A percentile compares a stretch with the other conserved stretches of the same genome.
phyloP scores from a whole-genome alignment of 164 flowering plant genomes.

The Magnolia kwangsiensis region DNA sequence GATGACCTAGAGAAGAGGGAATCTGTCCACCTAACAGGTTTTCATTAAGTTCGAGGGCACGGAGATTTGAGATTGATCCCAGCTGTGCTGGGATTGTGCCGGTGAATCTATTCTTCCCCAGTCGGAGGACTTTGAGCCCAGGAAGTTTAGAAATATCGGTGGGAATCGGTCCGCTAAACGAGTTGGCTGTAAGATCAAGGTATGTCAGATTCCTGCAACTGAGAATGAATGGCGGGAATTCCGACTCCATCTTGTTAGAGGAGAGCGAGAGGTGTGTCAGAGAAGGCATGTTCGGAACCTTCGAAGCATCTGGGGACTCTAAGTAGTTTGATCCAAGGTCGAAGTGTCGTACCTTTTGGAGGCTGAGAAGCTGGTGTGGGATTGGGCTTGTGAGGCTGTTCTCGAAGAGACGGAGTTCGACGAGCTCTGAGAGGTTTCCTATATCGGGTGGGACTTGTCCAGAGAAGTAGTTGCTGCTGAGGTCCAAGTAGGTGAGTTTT shows the following conservation, averaged over 20 bases:
- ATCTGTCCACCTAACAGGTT: conserved; percentile 19
- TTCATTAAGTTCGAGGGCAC: conserved; percentile 8
- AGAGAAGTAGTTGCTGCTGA: conserved; percentile 30
- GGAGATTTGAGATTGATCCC: conserved; percentile 22
- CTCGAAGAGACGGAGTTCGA: conserved; percentile 18
- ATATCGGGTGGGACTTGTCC: conserved; percentile 28
- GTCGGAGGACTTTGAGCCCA: conserved; percentile 14
- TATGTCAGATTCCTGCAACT: conserved; percentile 26
- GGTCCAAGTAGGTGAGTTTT: conserved; percentile 34
- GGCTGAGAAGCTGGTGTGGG: conserved; percentile 37
- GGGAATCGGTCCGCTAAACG: conserved; percentile 34
- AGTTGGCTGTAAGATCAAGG: conserved; percentile 33
- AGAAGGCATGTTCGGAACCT: conserved; percentile 25
- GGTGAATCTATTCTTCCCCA: conserved; percentile 10
- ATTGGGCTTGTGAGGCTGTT: conserved; percentile 34
- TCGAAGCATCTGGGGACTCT: conserved; percentile 23
- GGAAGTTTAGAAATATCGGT: conserved; percentile 34
- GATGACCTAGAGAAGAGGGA: conserved; percentile 31
- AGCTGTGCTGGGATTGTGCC: conserved; percentile 28
- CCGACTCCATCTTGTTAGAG: conserved; percentile 16
- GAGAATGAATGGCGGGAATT: conserved; percentile 36
- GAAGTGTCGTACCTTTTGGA: conserved; percentile 30
- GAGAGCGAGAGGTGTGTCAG: conserved; percentile 27
- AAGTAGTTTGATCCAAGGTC: conserved; percentile 35
- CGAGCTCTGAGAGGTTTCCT: conserved; percentile 26